Conservation (phyloP, 2,329 filamentous ascomycete genomes). For the Bipolaris victoriae region DNA sequence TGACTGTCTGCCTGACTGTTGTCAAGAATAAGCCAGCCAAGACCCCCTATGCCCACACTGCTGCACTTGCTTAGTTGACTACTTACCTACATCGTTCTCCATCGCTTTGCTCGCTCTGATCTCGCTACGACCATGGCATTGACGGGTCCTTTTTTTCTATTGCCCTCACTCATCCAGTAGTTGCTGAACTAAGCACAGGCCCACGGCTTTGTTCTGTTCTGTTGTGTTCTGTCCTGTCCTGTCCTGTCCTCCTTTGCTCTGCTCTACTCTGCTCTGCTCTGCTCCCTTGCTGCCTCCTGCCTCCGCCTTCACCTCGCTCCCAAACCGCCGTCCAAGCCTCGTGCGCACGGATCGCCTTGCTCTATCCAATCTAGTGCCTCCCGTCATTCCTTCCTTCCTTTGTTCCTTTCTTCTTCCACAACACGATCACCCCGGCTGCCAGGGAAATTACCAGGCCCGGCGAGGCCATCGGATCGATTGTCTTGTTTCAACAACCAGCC, state of each 20-base stretch:
- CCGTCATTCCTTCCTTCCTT: background rate
- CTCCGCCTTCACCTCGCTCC: background rate
- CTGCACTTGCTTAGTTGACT: background rate
- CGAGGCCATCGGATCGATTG: conserved; percentile 3
- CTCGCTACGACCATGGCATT: too few species aligned
- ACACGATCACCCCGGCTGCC: background rate
- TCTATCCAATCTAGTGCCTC: background rate
- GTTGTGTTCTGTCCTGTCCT: background rate
- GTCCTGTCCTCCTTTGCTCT: too few species aligned
- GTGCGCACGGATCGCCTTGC: background rate
- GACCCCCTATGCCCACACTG: background rate
- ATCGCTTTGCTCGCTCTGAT: too few species aligned
- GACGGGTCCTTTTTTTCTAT: background rate
- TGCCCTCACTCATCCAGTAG: background rate
- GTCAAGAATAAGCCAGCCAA: too few species aligned
- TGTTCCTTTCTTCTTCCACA: background rate
- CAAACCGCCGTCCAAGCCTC: background rate
- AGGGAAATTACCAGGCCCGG: background rate
- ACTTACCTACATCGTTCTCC: too few species aligned
- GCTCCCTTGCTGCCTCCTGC: background rate
- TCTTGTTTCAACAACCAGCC: background rate
- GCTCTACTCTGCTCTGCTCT: too few species aligned
- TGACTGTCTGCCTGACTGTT: background rate
- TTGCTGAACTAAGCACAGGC: conserved; percentile 6
- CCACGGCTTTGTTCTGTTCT: background rate